Base-by-base conservation (phyloP, 2,329 filamentous ascomycete genomes). In the Epichloe amarillans region DNA sequence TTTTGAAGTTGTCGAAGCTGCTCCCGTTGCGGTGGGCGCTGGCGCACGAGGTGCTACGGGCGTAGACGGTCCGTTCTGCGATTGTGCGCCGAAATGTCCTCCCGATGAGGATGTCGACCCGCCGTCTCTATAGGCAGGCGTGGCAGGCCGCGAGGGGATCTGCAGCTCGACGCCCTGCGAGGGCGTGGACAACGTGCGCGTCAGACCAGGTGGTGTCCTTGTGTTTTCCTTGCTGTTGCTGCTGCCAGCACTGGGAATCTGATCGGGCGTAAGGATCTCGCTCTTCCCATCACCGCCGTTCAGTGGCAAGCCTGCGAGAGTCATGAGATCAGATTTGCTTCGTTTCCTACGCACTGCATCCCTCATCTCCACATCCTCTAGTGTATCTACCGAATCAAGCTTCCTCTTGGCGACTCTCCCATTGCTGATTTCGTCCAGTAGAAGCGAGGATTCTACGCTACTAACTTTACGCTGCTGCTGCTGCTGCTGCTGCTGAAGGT, bases 141-240 rank as follows among this genome's bases (percentile, higher is more conserved):
- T 83, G 3, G 80, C 79, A 2, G 80, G 80, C 38, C 80, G 70
- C 1, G 80, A 83, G 12, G 80, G 79, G 45, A 84, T 83, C 57
- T 78, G 73, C 38, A 83, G 72, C 64, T 82, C 79, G 47, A 80
- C 67, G 53, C 76, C 79, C 36, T 77, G 72, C 0, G 69, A 69
- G 0, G 75, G 77, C 5, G 76, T 76, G 1, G 77, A 80, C 2
- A 71, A 68, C 46, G 72, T 71, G 23, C 76, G 71, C 15, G 63
- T 61, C 46, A 74, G 58, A 3, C 65, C 55, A 44, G 54, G 48
- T 3, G 52, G 53, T 17, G 53, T 53, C 17, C 17, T 49, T 33
- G 40, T 50, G 45, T 45, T 39, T 38, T 56, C 50, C 38, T 56
- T 53, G 53, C 57, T 47, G 53, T 62, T 46, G 46, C 33, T 43